Evolutionary conservation across 116 monocot species (phyloP), one percentile per base, ranked within the genome.

Genomic region (Dioscorea cayenensis): DNA sequence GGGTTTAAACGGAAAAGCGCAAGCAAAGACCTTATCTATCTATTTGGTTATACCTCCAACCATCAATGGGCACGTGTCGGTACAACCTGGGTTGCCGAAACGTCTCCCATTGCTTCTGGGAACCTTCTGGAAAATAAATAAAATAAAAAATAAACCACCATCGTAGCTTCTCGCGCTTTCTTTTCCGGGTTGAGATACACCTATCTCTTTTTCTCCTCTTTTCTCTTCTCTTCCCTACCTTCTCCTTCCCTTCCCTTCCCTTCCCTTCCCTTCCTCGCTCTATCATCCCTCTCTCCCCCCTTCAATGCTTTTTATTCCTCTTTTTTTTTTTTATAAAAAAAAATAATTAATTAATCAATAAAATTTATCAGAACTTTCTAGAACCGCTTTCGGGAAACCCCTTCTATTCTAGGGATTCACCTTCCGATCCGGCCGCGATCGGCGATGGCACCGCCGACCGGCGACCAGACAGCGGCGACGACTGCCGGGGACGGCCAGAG

Each of bases 351-450:
- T 32, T 25, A 25, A 4, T 58, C 5, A 58, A 58, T 58, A 5
- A 17, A 59, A 11, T 14, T 58, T 36, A n/a, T 13, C 68, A 0
- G 78, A 78, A 78, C 25, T 60, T 78, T 78, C 78, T 78, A 67
- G 78, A 72, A 78, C 16, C 58, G 1, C 14, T 64, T 64, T 28
- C 27, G 14, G 29, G 32, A 63, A 18, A 18, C 36, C 36, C 68
- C 43, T 43, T 12, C 5, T 43, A 6, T 8, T 43, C 43, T 43
- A 43, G 43, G 43, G 8, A 32, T 32, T 69, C 49, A 13, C 16
- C 43, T 48, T 21, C 16, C 19, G 65, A 37, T 13, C 11, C 18
- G 49, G 35, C 16, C 8, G 23, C 13, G 51, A 49, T 27, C 48
- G n/a, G 14, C 48, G 22, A 72, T 61, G 66, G 12, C 55, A 51